Base-by-base conservation (phyloP, 495 filamentous ascomycete genomes). In the Chaetomium fimeti region DNA sequence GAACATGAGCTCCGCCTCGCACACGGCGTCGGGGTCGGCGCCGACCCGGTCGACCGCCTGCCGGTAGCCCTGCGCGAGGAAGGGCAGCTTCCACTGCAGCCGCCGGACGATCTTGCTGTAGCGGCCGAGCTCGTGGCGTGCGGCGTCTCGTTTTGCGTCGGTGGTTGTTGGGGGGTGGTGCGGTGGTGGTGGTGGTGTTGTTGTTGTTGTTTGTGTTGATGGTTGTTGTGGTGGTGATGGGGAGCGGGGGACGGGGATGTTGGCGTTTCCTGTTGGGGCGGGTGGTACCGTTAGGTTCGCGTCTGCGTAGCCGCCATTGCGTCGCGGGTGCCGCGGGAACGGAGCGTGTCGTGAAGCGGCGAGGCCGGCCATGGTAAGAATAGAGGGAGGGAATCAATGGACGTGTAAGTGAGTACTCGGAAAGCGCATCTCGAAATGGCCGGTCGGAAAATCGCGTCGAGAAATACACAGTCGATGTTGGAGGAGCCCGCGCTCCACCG, bases 1-100 rank as follows among this genome's bases (percentile, higher is more conserved):
- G 76, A 89, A 89, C 81, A 88, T 88, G 32, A 84, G 79, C 66
- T 87, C 83, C 0, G 78, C 77, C 25, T 84, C 76, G 12, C 68
- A 22, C 61, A 68, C 4, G 55, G 32, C 43, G 53, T 55, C 38
- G 62, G 65, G 48, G 65, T 52, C 53, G 48, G 70, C 69, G 56
- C 66, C 71, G 11, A 52, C 47, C 28, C 68, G 73, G 22, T 74
- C 64, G 3, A 79, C 65, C 4, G 79, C 79, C 2, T 83, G 83
- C 2, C 69, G 69, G 72, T 87, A 88, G 32, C 77, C 84, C 42
- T 77, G 70, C 7, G 78, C 81, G 48, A 88, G 78, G 68, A 83
- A 84, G 5, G 80, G 80, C 2, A 85, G 74, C 66, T 87, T 88
- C 85, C 85, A 88, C 70, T 81, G 77, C 18, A 88, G 72, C 0